phyloP scores from a whole-genome alignment of 495 filamentous ascomycete species.

The Aspergillus homomorphus region DNA sequence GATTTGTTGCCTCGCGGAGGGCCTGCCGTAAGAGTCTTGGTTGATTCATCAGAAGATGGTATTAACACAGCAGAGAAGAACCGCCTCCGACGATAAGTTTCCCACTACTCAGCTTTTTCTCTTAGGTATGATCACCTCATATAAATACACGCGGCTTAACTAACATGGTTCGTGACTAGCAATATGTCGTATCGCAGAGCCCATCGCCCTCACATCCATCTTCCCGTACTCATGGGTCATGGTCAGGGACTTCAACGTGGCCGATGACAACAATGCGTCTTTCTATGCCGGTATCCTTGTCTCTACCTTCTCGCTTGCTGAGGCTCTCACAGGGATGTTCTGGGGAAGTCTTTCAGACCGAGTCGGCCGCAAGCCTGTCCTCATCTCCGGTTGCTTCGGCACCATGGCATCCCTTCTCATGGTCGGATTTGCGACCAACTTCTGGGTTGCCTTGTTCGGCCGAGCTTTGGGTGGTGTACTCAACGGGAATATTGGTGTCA shows the following conservation, averaged over 20 bases:
- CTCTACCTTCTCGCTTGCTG: conserved; percentile 76
- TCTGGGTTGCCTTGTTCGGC: conserved; percentile 73
- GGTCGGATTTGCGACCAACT: conserved; percentile 77
- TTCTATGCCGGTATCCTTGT: conserved; percentile 85
- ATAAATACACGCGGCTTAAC: neutral
- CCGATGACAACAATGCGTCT: conserved; percentile 64
- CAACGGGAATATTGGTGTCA: conserved; percentile 86
- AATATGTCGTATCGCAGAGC: conserved; percentile 80
- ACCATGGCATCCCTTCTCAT: conserved; percentile 76
- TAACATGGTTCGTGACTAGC: conserved; percentile 40
- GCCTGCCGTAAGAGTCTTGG: conserved; percentile 50
- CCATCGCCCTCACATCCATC: conserved; percentile 83
- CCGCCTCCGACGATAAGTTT: conserved; percentile 49
- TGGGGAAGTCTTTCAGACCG: conserved; percentile 83
- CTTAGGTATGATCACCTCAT: conserved; percentile 52
- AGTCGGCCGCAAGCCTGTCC: conserved; percentile 78
- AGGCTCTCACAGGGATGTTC: conserved; percentile 77
- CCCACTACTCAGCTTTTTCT: conserved; percentile 70
- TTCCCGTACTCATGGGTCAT: conserved; percentile 86
- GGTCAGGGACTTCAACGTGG: conserved; percentile 69
- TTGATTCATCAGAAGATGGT: conserved; percentile 45
- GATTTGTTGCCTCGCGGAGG: conserved; percentile 24
- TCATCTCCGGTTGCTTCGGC: conserved; percentile 74
- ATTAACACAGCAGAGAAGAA: conserved; percentile 52
- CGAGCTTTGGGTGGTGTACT: conserved; percentile 74